These are phyloP conservation scores for Leccinum subatratum DNA, from an alignment of 1,284 basidiomycete species.

Conservation along the genomic window DNA sequence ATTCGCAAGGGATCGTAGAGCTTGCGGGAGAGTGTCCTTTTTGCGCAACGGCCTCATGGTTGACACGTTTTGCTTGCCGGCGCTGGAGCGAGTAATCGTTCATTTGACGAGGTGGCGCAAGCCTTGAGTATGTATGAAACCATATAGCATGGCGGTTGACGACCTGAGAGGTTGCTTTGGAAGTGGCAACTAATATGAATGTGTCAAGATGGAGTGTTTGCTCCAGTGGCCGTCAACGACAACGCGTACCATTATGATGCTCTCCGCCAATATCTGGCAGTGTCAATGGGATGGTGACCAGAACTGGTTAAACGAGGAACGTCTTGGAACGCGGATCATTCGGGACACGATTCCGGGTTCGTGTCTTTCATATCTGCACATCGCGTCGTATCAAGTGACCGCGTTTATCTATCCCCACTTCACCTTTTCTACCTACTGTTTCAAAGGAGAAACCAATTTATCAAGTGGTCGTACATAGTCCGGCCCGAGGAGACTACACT, in stretches of 20 bases:
- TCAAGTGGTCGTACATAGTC: background rate
- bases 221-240: background rate
- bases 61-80: slow-evolving; percentile 33
- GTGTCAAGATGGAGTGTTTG: background rate
- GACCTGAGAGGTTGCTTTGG: too few relatives aligned
- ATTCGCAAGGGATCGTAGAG: slow-evolving; percentile 27
- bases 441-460: background rate
- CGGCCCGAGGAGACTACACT: background rate
- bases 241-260: background rate
- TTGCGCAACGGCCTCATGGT: slow-evolving; percentile 30
- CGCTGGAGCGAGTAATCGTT: slow-evolving; percentile 25
- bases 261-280: background rate
- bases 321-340: background rate
- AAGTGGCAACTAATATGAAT: background rate
- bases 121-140: slow-evolving; percentile 11
- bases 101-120: slow-evolving; percentile 24
- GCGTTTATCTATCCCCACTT: background rate
- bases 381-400: slow-evolving; percentile 7
- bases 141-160: slow-evolving; percentile 5
- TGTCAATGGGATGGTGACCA: background rate
- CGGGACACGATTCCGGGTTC: background rate
- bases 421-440: background rate
- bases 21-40: slow-evolving; percentile 17
- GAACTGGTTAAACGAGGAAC: too few relatives aligned
- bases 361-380: slow-evolving; percentile 21